phyloP scores from a whole-genome alignment of 83 land plant species.

The Diphasiastrum complanatum region DNA sequence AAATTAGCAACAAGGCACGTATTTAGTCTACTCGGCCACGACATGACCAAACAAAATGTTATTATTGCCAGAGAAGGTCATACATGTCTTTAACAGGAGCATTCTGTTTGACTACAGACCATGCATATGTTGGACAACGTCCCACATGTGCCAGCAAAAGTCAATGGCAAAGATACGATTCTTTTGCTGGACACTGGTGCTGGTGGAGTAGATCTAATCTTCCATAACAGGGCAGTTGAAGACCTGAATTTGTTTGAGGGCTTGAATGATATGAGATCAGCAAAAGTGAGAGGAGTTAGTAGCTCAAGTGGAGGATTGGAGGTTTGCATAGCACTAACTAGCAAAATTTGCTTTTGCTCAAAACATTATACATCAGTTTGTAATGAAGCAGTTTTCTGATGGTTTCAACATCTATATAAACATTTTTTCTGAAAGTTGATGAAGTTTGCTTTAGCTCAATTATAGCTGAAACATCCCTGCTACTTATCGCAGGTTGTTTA shows the following conservation, averaged over 20 bases:
- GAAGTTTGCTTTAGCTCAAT: too few relatives aligned
- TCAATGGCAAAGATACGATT: conserved; percentile 8
- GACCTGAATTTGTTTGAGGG: conserved; percentile 14
- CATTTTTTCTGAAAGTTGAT: too few relatives aligned
- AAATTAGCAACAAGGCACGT: too few relatives aligned
- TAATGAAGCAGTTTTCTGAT: neutral
- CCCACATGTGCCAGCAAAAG: conserved; percentile 14
- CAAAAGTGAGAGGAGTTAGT: conserved; percentile 25
- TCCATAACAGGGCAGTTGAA: conserved; percentile 9
- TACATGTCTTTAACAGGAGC: too few relatives aligned
- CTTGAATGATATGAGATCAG: neutral
- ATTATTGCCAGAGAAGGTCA: too few relatives aligned
- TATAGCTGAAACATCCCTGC: too few relatives aligned
- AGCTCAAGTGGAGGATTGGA: conserved; percentile 13
- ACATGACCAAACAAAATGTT: too few relatives aligned
- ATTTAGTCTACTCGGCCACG: too few relatives aligned
- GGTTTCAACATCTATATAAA: too few relatives aligned
- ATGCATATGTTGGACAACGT: conserved; percentile 16
- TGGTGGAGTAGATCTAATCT: conserved; percentile 12
- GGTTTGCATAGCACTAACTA: conserved; percentile 17
- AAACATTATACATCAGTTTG: too few relatives aligned
- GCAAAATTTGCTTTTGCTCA: neutral
- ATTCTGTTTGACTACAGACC: conserved; percentile 3
- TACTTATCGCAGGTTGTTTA: conserved; percentile 18
- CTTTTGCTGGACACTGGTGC: conserved; percentile 16